A percentile compares a stretch with the other conserved stretches of the same genome.
Evolutionary conservation across 768 basidiomycete genomes (phyloP).

Genomic region (Mycena polygramma): DNA sequence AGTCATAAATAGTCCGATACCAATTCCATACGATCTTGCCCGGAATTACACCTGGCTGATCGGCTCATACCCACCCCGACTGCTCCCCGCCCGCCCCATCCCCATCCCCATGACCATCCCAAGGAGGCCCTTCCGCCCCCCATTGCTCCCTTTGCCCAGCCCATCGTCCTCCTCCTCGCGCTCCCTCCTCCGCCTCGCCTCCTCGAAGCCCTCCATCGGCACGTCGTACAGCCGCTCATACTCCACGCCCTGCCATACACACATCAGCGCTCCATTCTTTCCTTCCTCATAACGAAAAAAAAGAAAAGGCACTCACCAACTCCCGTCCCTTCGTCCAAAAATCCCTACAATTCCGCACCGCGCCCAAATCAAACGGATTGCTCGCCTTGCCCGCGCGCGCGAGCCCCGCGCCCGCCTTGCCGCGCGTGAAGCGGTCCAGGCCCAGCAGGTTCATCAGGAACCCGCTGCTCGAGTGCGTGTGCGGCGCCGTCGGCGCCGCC

Average conservation of each 20-base stretch:
- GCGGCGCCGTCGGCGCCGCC: constrained; percentile 58
- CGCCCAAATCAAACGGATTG: constrained; percentile 94
- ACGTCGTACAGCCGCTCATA: constrained; percentile 93
- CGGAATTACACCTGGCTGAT: constrained; percentile 66
- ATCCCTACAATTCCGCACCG: constrained; percentile 86
- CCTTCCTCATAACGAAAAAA: no score
- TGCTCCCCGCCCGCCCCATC: constrained; percentile 63
- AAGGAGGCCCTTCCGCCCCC: constrained; percentile 63
- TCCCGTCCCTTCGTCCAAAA: constrained; percentile 93
- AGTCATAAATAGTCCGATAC: neutral
- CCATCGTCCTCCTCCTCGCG: constrained; percentile 67
- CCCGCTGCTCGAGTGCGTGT: constrained; percentile 64
- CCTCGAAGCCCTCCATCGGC: constrained; percentile 85
- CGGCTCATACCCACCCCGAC: constrained; percentile 73
- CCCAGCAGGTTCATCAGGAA: constrained; percentile 94
- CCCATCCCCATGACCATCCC: constrained; percentile 63
- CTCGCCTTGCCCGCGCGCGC: constrained; percentile 78
- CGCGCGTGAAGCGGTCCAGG: constrained; percentile 93
- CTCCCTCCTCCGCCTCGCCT: constrained; percentile 74
- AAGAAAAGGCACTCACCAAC: constrained; percentile 46
- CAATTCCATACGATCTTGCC: neutral
- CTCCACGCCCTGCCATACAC: constrained; percentile 70
- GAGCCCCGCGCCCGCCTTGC: constrained; percentile 90
- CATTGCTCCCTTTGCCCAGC: constrained; percentile 50
- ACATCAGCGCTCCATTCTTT: no score